Percentiles rank a stretch among this genome's conserved stretches.
Conservation (phyloP, 176 grass and related monocot species). For the Juncus inflexus region DNA sequence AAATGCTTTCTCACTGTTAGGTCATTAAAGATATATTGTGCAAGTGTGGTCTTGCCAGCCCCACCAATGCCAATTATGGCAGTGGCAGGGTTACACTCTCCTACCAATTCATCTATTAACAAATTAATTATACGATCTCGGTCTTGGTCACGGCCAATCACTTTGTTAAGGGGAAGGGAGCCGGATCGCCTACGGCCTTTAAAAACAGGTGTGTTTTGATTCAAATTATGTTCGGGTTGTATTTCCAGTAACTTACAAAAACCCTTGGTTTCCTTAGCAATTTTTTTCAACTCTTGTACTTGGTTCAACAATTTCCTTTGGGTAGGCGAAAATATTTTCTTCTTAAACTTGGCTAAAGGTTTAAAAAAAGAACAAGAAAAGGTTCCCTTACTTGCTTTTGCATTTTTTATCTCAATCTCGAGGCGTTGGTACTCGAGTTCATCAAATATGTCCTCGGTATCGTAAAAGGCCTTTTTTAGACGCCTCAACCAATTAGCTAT, state of each 20-base stretch:
- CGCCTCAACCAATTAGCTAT: constrained; percentile 7
- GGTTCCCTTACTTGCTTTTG: background rate
- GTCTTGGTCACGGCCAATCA: constrained; percentile 1
- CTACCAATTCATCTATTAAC: background rate
- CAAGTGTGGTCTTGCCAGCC: constrained; percentile 14
- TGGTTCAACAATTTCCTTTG: background rate
- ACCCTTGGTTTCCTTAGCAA: background rate
- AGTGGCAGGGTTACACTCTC: background rate
- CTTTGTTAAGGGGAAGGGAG: background rate
- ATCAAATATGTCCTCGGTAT: constrained; percentile 3
- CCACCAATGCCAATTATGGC: constrained; percentile 10
- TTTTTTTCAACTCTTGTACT: background rate
- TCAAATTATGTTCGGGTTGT: background rate
- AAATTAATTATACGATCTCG: constrained; percentile 1
- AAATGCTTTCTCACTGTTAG: background rate
- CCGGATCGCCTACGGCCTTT: background rate
- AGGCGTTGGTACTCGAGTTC: background rate
- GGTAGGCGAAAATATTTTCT: background rate
- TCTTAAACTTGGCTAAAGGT: background rate
- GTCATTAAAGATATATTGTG: constrained; percentile 2
- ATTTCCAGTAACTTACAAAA: background rate
- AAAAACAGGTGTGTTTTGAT: no score
- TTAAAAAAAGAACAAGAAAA: background rate
- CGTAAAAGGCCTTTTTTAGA: constrained; percentile 3
- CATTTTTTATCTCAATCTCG: background rate